Base-by-base conservation (phyloP, 2,329 filamentous ascomycete genomes). In the Cercospora sp. region DNA sequence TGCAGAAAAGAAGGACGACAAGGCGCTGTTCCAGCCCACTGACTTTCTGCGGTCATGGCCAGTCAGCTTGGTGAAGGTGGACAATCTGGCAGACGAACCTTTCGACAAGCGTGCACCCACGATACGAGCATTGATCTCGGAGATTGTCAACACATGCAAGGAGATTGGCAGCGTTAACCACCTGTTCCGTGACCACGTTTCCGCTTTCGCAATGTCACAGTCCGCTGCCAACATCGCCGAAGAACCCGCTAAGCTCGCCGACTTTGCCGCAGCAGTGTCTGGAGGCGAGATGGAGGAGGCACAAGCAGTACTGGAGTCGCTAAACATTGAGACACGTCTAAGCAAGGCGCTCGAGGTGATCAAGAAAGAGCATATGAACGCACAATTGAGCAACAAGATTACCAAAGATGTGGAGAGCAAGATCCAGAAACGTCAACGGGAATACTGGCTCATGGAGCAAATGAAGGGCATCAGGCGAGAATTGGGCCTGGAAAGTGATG, bases 381-480 rank as follows among this genome's bases (percentile, higher is more conserved):
- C 95, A 0, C 92, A 98, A 78, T 84, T 99, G 31, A 94, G 97
- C 79, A 94, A 92, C 66, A 99, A 98, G 84, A 98, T 99, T 67
- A 93, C 91, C 67, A 97, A 97, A 82, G 95, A 99, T 77, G 96
- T 99, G 18, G 95, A 98, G 79, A 93, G 88, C 77, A 97, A 97
- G 82, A 98, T 99, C 64, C 94, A 94, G 75, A 98, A 99, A 82
- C 90, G 94, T 31, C 95, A 99, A 79, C 89, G 95, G 63, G 95
- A 99, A 78, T 99, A 98, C 82, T 98, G 93, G 92, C 84, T 99
- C 58, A 96, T 97, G 93, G 95, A 99, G 81, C 96, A 99, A 80
- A 97, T 99, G 94, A 98, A 98, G 84, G 95, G 94, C 28, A 99
- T 99, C 77, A 91, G 93, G 67, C 88, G 95, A 67, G 95, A 99